phyloP scores from a whole-genome alignment of 768 basidiomycete species.

The Mycena rosella region DNA sequence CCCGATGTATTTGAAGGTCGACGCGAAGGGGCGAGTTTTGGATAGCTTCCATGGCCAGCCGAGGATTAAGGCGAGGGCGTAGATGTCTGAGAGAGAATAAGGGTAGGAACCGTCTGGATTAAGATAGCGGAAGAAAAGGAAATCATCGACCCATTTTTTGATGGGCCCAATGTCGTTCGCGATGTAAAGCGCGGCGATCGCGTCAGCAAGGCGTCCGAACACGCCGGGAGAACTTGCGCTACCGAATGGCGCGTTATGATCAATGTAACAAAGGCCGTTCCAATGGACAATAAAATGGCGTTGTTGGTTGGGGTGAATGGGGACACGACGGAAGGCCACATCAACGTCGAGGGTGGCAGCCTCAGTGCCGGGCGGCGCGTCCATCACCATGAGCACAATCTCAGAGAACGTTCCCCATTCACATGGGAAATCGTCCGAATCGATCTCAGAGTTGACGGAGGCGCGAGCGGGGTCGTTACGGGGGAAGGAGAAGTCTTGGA shows the following conservation, averaged over 20 bases:
- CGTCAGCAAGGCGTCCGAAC: constrained; percentile 48
- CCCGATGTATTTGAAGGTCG: constrained; percentile 50
- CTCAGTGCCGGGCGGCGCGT: constrained; percentile 47
- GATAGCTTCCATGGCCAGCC: constrained; percentile 31
- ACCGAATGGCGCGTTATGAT: constrained; percentile 48
- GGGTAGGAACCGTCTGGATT: neutral
- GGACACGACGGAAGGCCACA: constrained; percentile 49
- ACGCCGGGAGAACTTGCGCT: constrained; percentile 43
- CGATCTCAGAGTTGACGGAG: constrained; percentile 44
- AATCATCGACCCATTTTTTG: constrained; percentile 47
- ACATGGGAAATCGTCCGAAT: constrained; percentile 39
- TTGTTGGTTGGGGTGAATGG: constrained; percentile 44
- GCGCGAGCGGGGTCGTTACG: constrained; percentile 21
- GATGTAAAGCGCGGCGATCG: constrained; percentile 32
- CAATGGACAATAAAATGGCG: constrained; percentile 39
- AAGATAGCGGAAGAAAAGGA: constrained; percentile 42
- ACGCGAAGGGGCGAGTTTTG: constrained; percentile 45
- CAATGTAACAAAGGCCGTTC: constrained; percentile 43
- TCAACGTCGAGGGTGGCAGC: constrained; percentile 54
- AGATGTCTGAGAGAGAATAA: neutral
- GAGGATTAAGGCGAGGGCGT: neutral
- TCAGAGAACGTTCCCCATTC: constrained; percentile 48
- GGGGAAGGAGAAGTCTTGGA: constrained; percentile 38
- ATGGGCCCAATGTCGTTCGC: constrained; percentile 34
- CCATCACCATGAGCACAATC: constrained; percentile 38